Evolutionary conservation across 768 basidiomycete genomes (phyloP), one percentile per base, ranked within the genome.

Genomic region (Rhodotorula graminis): DNA sequence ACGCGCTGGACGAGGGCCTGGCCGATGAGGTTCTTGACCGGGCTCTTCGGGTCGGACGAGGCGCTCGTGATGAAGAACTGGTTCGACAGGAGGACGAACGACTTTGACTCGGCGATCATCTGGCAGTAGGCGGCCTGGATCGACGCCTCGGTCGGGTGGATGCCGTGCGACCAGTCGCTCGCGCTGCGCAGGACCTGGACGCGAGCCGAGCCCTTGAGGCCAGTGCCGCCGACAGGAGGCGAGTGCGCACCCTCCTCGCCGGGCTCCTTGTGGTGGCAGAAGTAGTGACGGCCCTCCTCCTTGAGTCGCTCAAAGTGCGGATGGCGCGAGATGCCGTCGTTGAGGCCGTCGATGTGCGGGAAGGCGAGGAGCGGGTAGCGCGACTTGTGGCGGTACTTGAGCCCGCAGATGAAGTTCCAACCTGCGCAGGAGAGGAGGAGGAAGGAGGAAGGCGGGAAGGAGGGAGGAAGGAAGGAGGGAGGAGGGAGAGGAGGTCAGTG

Each of bases 71-170:
- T 71, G 74, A 79, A 78, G 71, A 79, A 82, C 75, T 83, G 83
- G 71, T 84, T 83, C 72, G 82, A 93, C 73, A 99, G 95, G 81
- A 93, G 95, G 71, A 97, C 91, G 81, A 86, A 93, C 79, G 96
- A 91, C 72, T 87, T 87, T 0, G 93, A 86, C 78, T 95, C 90
- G 29, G 84, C 81, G 78, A 99, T 99, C 56, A 79, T 23, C 52
- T 82, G 79, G 40, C 80, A 80, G 72, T 82, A 82, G 19, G 95
- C 94, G 76, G 92, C 90, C 82, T 96, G 94, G 71, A 98, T 92
- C 80, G 91, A 93, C 70, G 87, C 86, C 81, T 97, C 95, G 8
- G 87, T 89, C 74, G 94, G 83, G 40, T 42, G 27, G 49, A 93
- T 90, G 5, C 94, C 95, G 77, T 93, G 91, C 86, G 31, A 27